Base-by-base conservation (phyloP, 805 yeast species). In the Komagataella phaffii region DNA sequence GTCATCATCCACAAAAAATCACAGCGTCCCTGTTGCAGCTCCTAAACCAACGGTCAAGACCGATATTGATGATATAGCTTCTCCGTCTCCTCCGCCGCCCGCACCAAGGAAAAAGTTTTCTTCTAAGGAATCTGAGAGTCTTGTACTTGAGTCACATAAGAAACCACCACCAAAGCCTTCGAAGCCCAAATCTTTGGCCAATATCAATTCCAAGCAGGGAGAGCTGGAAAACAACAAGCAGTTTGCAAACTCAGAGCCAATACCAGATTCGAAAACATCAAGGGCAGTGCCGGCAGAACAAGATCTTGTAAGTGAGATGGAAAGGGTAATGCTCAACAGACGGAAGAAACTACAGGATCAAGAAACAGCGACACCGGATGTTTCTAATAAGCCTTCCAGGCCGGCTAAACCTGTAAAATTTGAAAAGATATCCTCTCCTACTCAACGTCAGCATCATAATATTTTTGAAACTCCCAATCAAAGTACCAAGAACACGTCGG, bases 141-240 rank as follows among this genome's bases (percentile, higher is more conserved):
- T 17, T 17, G 12, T n/a, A 7, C 6, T 5, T 44, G 46, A 17
- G 17, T 7, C 40, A 4, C 44, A 43, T 18, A 47, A 47, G 49
- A 47, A 47, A 14, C 49, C 51, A 4, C 51, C 51, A 12, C 51
- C 51, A 17, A 50, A 50, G 45, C 51, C 51, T n/a, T 8, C 45
- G 17, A 66, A 68, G 51, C 58, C 64, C 10, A 43, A 49, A 44
- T 55, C 50, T 14, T 50, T 52, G 46, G 50, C 14, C 6, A 30
- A 30, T 30, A 30, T 30, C 40, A 30, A 10, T 2, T 14, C 14
- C 40, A 30, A 30, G 40, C 14, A 10, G 14, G 40, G 14, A 30
- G 40, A 30, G 40, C 14, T 30, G 40, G 40, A 30, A 30, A 30
- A 6, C 14, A 30, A 30, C 14, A 24, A 24, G 23, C 23, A 21